Conservation (phyloP, 441 rosid genomes). For the Macaranga tanarius region DNA sequence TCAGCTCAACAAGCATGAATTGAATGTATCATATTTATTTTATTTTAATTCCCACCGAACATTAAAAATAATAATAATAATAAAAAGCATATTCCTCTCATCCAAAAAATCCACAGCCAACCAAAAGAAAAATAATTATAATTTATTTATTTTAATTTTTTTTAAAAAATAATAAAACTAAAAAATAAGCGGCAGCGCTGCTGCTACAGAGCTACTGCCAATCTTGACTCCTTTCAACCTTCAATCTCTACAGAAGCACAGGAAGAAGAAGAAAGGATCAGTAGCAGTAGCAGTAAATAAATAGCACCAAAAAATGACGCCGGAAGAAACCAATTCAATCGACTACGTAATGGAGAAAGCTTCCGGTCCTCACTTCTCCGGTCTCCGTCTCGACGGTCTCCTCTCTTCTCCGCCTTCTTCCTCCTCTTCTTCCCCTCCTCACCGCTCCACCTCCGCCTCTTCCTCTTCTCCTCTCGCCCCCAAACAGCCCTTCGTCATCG, state of each 20-base stretch:
- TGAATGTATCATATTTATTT: too few species aligned
- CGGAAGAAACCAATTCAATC: conserved; percentile 56
- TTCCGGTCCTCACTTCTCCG: conserved; percentile 96
- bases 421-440: conserved; percentile 45
- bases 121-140: too few species aligned
- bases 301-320: conserved; percentile 30
- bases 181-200: not conserved
- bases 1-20: too few species aligned
- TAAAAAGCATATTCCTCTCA: too few species aligned
- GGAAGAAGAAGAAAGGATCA: not conserved
- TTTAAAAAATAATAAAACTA: not conserved
- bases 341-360: conserved; percentile 97
- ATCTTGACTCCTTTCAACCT: not conserved
- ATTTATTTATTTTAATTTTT: too few species aligned
- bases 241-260: not conserved
- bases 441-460: conserved; percentile 30
- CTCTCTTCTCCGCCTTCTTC: conserved; percentile 53
- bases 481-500: conserved; percentile 84
- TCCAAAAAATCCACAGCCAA: too few species aligned
- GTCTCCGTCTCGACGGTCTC: conserved; percentile 78
- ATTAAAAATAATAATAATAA: too few species aligned
- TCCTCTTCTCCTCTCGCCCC: conserved; percentile 42
- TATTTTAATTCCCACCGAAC: too few species aligned
- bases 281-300: not conserved
- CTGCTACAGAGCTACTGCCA: too few species aligned